Evolutionary conservation across 805 yeast genomes (phyloP), one percentile per base, ranked within the genome.

Genomic region (Cyberlindnera americana): DNA sequence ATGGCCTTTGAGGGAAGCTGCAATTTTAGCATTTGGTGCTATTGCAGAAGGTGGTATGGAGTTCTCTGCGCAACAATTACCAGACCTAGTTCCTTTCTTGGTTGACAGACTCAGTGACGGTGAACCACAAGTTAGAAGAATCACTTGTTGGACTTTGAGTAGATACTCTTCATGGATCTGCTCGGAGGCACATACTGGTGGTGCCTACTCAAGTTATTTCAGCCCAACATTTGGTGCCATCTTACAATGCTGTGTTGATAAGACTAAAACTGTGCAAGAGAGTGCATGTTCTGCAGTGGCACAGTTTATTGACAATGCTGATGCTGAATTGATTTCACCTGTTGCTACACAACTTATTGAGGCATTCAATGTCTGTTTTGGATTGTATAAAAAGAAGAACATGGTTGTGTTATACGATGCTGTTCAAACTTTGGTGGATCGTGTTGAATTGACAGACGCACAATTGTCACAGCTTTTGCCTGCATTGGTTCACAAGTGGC

Each of bases 21-120:
- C 96, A 2, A 90, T 93, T 19, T 69, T 93, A 33, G 97, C 98
- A 1, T 74, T 93, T 56, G 99, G 99, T 47, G 98, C 98, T 21
- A 81, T 91, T 55, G 86, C 95, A 26, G 90, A 83, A 51, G 95
- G 96, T 48, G 89, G 95, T 50, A 68, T 82, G 33, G 86, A 82
- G 40, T 71, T 75, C 37, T 80, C 89, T 5, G 63, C 79, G 16
- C 78, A 77, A 29, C 84, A 84, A 51, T 66, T 93, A 29, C 95
- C 96, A 3, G 75, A 79, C 21, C 66, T 93, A 33, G 79, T 91
- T 24, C 96, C 96, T 26, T 89, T 81, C 57, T 69, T 93, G 45
- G 89, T 89, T 19, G 87, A 88, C 41, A 71, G 95, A 53, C 65
- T 90, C 43, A 69, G 70, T 38, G 97, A 90, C 59, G 53, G 61